These are phyloP conservation scores for Aspergillus wentii DNA, from an alignment of 495 filamentous ascomycete genomes.

Conservation along the genomic window DNA sequence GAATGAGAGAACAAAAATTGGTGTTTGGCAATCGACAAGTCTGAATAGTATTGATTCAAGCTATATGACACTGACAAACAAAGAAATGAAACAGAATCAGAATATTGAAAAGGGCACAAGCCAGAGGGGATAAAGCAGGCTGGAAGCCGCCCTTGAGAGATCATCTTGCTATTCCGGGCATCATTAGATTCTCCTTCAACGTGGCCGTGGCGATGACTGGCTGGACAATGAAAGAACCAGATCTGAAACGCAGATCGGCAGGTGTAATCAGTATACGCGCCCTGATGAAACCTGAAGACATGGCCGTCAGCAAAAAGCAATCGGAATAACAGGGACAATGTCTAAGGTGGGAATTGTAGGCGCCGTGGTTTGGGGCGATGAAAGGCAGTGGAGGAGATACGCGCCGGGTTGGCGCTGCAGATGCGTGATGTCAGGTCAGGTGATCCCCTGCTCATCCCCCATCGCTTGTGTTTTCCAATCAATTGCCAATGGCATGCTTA, in stretches of 20 bases:
- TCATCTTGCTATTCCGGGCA: conserved; percentile 5
- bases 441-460: conserved; percentile 1
- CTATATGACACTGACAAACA: conserved; percentile 1
- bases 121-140: too few species aligned
- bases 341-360: conserved; percentile 5
- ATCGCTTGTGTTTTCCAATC: conserved; percentile 2
- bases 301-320: conserved; percentile 6
- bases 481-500: too few species aligned
- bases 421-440: conserved; percentile 20
- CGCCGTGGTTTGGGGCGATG: conserved; percentile 19
- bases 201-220: conserved; percentile 10
- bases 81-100: conserved; percentile 6
- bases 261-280: conserved; percentile 27
- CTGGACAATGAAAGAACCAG: conserved; percentile 1
- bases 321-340: conserved; percentile 1
- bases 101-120: too few species aligned
- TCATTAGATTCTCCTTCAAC: too few species aligned
- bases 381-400: conserved; percentile 20
- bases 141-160: too few species aligned
- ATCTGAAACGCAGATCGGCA: conserved; percentile 24
- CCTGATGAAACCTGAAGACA: conserved; percentile 30
- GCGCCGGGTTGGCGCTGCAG: conserved; percentile 31
- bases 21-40: too few species aligned
- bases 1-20: conserved; percentile 1
- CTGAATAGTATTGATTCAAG: too few species aligned